phyloP scores from a whole-genome alignment of 1,284 basidiomycete genomes.

The Albatrellus sp. region DNA sequence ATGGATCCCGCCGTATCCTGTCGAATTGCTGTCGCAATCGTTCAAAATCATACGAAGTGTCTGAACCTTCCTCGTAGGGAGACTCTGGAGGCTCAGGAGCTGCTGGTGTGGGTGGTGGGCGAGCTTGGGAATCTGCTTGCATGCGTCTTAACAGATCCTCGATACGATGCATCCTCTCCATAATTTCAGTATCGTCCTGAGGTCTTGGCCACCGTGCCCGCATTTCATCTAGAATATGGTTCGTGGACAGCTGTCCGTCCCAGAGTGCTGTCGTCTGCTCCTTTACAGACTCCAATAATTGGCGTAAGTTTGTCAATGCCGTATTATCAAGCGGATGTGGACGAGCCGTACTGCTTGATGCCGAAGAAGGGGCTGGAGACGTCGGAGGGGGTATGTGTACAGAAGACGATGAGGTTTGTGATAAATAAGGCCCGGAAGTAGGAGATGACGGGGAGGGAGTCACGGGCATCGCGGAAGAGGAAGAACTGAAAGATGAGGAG shows the following conservation, averaged over 20 bases:
- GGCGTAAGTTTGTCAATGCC: slow-evolving; percentile 26
- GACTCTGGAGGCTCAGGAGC: slow-evolving; percentile 6
- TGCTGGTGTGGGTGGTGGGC: not conserved
- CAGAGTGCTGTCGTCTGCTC: slow-evolving; percentile 38
- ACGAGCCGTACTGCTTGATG: slow-evolving; percentile 11
- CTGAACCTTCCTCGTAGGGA: slow-evolving; percentile 8
- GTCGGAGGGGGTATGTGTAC: slow-evolving; percentile 2
- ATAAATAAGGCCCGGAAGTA: slow-evolving; percentile 3
- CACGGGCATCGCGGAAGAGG: not conserved
- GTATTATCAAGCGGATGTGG: slow-evolving; percentile 11
- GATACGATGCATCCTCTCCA: slow-evolving; percentile 25
- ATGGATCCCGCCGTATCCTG: slow-evolving; percentile 13
- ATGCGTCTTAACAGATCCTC: slow-evolving; percentile 27
- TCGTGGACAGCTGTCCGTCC: slow-evolving; percentile 46
- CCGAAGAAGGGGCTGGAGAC: slow-evolving; percentile 6
- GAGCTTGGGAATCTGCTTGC: slow-evolving; percentile 5
- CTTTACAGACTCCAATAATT: slow-evolving; percentile 35
- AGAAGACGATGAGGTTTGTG: slow-evolving; percentile 2
- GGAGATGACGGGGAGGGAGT: not conserved
- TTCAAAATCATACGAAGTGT: slow-evolving; percentile 7
- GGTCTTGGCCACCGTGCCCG: slow-evolving; percentile 14
- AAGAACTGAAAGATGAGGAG: not conserved
- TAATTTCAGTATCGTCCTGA: slow-evolving; percentile 23
- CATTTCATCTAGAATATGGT: slow-evolving; percentile 34
- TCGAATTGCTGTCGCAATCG: slow-evolving; percentile 9